Evolutionary conservation across 2,329 filamentous ascomycete genomes (phyloP), one percentile per base, ranked within the genome.

Genomic region (Colletotrichum trifolii): DNA sequence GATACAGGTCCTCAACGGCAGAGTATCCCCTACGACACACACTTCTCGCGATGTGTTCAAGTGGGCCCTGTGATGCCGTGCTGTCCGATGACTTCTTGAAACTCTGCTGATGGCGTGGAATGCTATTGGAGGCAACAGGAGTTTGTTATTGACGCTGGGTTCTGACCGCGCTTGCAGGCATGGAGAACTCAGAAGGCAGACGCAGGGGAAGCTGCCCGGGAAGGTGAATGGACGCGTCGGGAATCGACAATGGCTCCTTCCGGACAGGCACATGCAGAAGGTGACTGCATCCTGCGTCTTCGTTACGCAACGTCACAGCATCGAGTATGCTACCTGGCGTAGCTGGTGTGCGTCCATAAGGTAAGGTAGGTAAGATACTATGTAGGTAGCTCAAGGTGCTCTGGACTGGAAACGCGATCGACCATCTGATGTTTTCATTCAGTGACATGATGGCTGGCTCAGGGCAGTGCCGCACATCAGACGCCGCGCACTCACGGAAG

Each of bases 151-250:
- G 45, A 43, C 15, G n/a, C 36, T 34, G 34, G 17, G 6, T 8
- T n/a, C 50, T 7, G 42, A 46, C 46, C 46, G 58, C 48, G 54
- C 48, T 35, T 5, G 25, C 25, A 25, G 25, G 25, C 25, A 25
- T 25, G 25, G 25, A 25, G 25, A 17, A 17, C 17, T 17, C 17
- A 17, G 17, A 25, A 12, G 56, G 58, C 62, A 62, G 52, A 8
- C 53, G 58, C 62, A 62, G 52, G 46, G 52, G 13, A 9, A 11
- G 10, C 46, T 57, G 62, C 58, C 52, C 58, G 58, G 39, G 46
- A 57, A 57, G 52, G 62, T 65, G 40, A 54, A 42, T n/a, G 33
- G 58, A 57, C 52, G 46, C 62, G 40, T 65, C 59, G 62, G 60
- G 13, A 53, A 10, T 17, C 35, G 25, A 25, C 25, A 25, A 25